Percentiles rank a stretch among this genome's conserved stretches.
Conservation (phyloP, 2,329 filamentous ascomycete species). For the Penicillium sclerotiorum region DNA sequence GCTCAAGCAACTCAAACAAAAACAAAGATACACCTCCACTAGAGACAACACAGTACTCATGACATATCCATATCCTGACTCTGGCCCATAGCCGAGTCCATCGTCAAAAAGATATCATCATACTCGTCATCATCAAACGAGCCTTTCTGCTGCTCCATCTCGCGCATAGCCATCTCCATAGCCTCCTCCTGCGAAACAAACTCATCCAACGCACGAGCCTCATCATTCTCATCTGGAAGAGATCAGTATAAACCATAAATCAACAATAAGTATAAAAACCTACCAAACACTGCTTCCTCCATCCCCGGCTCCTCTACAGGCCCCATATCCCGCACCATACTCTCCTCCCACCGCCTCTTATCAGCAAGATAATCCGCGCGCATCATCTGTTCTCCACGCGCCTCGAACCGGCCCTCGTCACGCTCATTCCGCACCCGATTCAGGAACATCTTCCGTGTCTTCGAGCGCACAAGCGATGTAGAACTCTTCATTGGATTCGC, state of each 20-base stretch:
- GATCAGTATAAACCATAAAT: not conserved
- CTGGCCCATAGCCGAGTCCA: slow-evolving; percentile 53
- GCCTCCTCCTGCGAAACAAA: slow-evolving; percentile 39
- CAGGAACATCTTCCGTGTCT: slow-evolving; percentile 43
- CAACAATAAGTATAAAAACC: slow-evolving; percentile 5
- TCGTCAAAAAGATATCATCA: slow-evolving; percentile 66
- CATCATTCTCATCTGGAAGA: slow-evolving; percentile 28
- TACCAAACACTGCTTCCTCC: slow-evolving; percentile 31
- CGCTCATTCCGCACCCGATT: slow-evolving; percentile 46
- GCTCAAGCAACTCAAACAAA: not conserved
- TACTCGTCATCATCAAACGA: slow-evolving; percentile 60
- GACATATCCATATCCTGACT: slow-evolving; percentile 46
- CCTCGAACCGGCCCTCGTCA: slow-evolving; percentile 41
- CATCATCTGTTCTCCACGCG: slow-evolving; percentile 47
- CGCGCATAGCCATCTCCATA: slow-evolving; percentile 33
- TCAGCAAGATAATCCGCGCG: slow-evolving; percentile 46
- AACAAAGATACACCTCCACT: slow-evolving; percentile 1
- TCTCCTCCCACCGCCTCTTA: slow-evolving; percentile 43
- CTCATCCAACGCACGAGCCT: slow-evolving; percentile 37
- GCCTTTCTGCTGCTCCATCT: slow-evolving; percentile 19
- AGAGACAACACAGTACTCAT: slow-evolving; percentile 16
- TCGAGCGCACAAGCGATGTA: slow-evolving; percentile 33
- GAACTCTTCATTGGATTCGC: slow-evolving; percentile 35
- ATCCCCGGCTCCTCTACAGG: slow-evolving; percentile 24
- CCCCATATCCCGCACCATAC: slow-evolving; percentile 38